Conservation (phyloP, 179 eudicot genomes). For the Carnegiea gigantea region DNA sequence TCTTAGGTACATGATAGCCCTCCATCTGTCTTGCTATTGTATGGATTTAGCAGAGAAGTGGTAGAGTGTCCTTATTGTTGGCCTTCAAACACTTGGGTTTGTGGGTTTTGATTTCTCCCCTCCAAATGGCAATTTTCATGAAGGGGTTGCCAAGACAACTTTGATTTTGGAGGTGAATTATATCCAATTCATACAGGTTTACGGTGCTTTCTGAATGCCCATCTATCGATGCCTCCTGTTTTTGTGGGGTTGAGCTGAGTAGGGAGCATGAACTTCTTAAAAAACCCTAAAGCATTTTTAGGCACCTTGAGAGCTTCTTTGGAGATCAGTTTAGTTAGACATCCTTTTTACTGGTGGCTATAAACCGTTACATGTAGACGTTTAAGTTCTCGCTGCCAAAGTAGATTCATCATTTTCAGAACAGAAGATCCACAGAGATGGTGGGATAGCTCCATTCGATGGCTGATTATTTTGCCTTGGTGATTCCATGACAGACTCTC, state of each 20-base stretch:
- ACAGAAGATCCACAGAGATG: slow-evolving; percentile 27
- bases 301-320: slow-evolving; percentile 50
- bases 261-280: slow-evolving; percentile 87
- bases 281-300: slow-evolving; percentile 63
- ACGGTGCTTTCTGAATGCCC: slow-evolving; percentile 44
- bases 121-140: slow-evolving; percentile 87
- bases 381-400: slow-evolving; percentile 43
- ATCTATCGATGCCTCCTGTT: slow-evolving; percentile 49
- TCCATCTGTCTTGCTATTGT: slow-evolving; percentile 69
- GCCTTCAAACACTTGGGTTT: slow-evolving; percentile 71
- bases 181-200: slow-evolving; percentile 59
- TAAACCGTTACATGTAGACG: slow-evolving; percentile 62
- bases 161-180: slow-evolving; percentile 35
- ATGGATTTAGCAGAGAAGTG: slow-evolving; percentile 93
- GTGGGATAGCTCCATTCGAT: slow-evolving; percentile 50
- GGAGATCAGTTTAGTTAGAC: slow-evolving; percentile 47
- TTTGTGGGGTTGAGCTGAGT: slow-evolving; percentile 78
- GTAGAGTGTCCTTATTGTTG: slow-evolving; percentile 96
- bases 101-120: slow-evolving; percentile 95
- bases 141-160: slow-evolving; percentile 48
- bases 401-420: slow-evolving; percentile 30
- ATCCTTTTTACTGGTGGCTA: slow-evolving; percentile 73
- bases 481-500: slow-evolving; percentile 72
- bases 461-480: slow-evolving; percentile 72
- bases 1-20: slow-evolving; percentile 77